Percentiles rank a stretch among this genome's conserved stretches.
Conservation (phyloP, 371 early-diverging fungal species). For the Rhizopus sp. region DNA sequence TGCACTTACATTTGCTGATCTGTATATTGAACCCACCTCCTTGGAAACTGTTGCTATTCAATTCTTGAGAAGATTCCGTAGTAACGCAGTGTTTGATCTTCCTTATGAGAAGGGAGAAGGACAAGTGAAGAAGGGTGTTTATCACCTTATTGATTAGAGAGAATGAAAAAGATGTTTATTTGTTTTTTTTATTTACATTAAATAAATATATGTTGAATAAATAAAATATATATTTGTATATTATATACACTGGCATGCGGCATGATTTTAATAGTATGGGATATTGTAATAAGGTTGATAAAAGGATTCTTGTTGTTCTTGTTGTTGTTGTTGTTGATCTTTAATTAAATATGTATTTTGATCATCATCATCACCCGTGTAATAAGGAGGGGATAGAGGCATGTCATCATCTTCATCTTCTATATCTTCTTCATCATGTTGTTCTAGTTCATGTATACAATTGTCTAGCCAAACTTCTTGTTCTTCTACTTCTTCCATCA, state of each 20-base stretch:
- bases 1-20: slow-evolving; percentile 82
- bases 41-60: slow-evolving; percentile 81
- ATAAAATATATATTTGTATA: background rate
- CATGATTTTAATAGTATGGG: background rate
- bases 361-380: background rate
- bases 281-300: slow-evolving; percentile 4
- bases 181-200: background rate
- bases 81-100: slow-evolving; percentile 65
- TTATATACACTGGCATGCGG: background rate
- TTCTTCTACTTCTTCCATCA: slow-evolving; percentile 14
- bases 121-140: slow-evolving; percentile 60
- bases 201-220: background rate
- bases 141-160: slow-evolving; percentile 59
- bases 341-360: slow-evolving; percentile 1
- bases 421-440: slow-evolving; percentile 2
- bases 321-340: background rate
- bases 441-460: slow-evolving; percentile 21
- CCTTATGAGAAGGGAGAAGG: slow-evolving; percentile 64
- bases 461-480: slow-evolving; percentile 22
- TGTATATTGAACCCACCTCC: slow-evolving; percentile 78
- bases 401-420: slow-evolving; percentile 25
- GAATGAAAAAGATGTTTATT: background rate
- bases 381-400: slow-evolving; percentile 19
- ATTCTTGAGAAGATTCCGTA: slow-evolving; percentile 83
- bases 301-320: background rate